Evolutionary conservation across 2,329 filamentous ascomycete genomes (phyloP).

Genomic region (Rhynchosporium graminicola): DNA sequence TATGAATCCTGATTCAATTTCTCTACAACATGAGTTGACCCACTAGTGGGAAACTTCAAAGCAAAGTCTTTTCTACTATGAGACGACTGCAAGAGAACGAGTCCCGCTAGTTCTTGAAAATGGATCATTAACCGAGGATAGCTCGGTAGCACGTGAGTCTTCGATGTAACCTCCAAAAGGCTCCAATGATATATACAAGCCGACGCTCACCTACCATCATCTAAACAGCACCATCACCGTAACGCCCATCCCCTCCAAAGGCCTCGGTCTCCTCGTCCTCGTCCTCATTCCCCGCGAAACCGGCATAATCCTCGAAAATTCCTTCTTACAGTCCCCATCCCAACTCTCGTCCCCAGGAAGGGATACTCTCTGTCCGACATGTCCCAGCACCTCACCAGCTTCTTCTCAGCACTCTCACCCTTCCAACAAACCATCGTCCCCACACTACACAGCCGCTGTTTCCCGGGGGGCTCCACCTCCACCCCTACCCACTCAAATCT

Average conservation of each 20-base stretch:
- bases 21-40: background rate
- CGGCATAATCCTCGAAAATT: constrained; percentile 45
- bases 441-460: constrained; percentile 26
- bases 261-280: constrained; percentile 46
- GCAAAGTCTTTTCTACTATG: background rate
- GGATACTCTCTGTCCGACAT: constrained; percentile 42
- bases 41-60: background rate
- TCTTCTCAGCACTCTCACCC: constrained; percentile 19
- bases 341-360: constrained; percentile 35
- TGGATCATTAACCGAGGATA: background rate
- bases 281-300: constrained; percentile 42
- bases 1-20: background rate
- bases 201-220: background rate
- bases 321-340: constrained; percentile 38
- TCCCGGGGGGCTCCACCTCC: constrained; percentile 24
- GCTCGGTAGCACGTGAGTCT: background rate
- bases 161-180: too few species aligned
- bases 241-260: constrained; percentile 42
- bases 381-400: constrained; percentile 38
- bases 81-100: background rate
- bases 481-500: constrained; percentile 36
- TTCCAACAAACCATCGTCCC: constrained; percentile 24
- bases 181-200: too few species aligned
- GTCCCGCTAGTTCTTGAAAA: background rate
- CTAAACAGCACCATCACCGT: constrained; percentile 22